These are phyloP conservation scores for Gossypioides kirkii DNA, from an alignment of 345 rosid species.

Conservation along the genomic window DNA sequence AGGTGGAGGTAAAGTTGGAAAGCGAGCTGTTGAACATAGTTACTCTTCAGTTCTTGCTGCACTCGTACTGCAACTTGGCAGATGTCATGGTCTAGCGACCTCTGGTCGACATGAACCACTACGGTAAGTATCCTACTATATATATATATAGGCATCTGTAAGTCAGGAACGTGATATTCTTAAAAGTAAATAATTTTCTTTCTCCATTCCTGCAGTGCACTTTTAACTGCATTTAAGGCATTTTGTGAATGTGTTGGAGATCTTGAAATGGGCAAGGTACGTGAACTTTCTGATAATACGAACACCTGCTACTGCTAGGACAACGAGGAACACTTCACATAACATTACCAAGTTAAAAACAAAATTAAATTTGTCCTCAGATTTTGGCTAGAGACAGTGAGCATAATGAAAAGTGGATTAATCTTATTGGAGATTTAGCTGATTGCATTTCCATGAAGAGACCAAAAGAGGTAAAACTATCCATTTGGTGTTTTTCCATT, in stretches of 20 bases:
- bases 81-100: slow-evolving; percentile 77
- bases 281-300: background rate
- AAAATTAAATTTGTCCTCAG: slow-evolving; percentile 32
- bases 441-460: slow-evolving; percentile 89
- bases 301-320: background rate
- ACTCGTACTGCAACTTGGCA: slow-evolving; percentile 85
- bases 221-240: slow-evolving; percentile 79
- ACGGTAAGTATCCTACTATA: slow-evolving; percentile 38
- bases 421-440: slow-evolving; percentile 79
- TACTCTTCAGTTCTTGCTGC: slow-evolving; percentile 81
- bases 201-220: slow-evolving; percentile 54
- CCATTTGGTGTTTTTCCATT: slow-evolving; percentile 2
- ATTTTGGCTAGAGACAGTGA: slow-evolving; percentile 85
- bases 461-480: slow-evolving; percentile 71
- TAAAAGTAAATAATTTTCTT: background rate
- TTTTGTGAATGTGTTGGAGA: slow-evolving; percentile 99
- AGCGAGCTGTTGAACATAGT: slow-evolving; percentile 82
- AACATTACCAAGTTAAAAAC: slow-evolving; percentile 12
- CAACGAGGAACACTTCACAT: background rate
- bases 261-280: slow-evolving; percentile 98
- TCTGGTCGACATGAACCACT: slow-evolving; percentile 81
- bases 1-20: slow-evolving; percentile 96
- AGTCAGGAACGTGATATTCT: background rate
- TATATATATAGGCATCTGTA: background rate
- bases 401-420: slow-evolving; percentile 85